These are phyloP conservation scores for Ephemerocybe angulata DNA, from an alignment of 768 basidiomycete genomes.

Conservation along the genomic window DNA sequence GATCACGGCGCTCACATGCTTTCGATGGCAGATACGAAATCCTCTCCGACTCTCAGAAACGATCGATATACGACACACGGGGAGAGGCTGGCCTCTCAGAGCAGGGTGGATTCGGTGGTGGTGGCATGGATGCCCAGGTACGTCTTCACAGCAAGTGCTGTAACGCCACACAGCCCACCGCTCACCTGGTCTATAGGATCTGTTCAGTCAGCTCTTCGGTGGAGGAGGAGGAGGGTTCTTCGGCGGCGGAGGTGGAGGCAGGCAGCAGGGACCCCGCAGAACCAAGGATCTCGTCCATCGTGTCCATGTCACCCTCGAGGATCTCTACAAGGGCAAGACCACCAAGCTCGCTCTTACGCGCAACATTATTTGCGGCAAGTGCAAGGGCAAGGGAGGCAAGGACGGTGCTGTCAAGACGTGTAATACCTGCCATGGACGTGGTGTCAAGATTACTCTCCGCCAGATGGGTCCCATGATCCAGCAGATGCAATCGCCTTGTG, in stretches of 20 bases:
- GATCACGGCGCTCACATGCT: neutral
- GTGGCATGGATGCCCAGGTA: constrained; percentile 93
- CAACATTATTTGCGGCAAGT: constrained; percentile 89
- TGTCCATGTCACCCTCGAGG: constrained; percentile 93
- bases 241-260: constrained; percentile 65
- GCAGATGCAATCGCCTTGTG: constrained; percentile 93
- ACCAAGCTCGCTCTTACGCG: constrained; percentile 96
- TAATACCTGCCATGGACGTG: constrained; percentile 77
- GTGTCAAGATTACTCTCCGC: constrained; percentile 84
- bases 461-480: constrained; percentile 99
- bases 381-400: constrained; percentile 96
- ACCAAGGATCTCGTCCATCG: constrained; percentile 99
- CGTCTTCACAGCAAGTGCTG: constrained; percentile 19
- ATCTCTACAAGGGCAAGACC: constrained; percentile 98
- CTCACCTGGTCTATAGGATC: constrained; percentile 51
- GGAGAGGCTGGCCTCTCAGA: constrained; percentile 91
- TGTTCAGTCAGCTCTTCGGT: constrained; percentile 96
- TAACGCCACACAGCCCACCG: neutral
- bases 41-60: constrained; percentile 82
- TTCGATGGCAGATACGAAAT: constrained; percentile 72
- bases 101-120: constrained; percentile 73
- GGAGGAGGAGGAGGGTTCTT: constrained; percentile 77
- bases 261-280: constrained; percentile 75
- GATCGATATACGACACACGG: constrained; percentile 78
- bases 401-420: constrained; percentile 90